Base-by-base conservation (phyloP, 179 eudicot genomes). In the Patellifolia procumbens region DNA sequence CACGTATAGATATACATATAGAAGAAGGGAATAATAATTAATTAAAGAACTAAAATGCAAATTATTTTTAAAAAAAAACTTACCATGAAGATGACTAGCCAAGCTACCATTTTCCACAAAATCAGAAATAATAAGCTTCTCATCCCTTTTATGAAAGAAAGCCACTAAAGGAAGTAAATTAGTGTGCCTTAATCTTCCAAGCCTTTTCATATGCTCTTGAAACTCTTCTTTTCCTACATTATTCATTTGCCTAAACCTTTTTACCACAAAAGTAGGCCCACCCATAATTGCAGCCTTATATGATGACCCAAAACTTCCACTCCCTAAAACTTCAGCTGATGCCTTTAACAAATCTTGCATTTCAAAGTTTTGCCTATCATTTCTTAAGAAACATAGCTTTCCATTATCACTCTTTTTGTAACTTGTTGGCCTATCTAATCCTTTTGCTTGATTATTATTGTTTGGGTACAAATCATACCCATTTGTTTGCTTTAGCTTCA, bases 271-370 rank as follows among this genome's bases (percentile, higher is more conserved):
- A 2, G 81, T 34, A 2, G 84, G 80, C 2, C 97, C 97, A 64
- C 77, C 76, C 7, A 79, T 70, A 24, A 94, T 76, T 0, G 78
- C 73, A 0, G 98, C 98, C 83, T 94, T 94, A 74, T 94, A 94
- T 4, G 98, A 89, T 29, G 98, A 94, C 10, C 98, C 98, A 53
- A 89, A 89, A 75, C 92, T 90, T n/a, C 98, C 96, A 72, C 97
- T 90, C 1, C 97, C 97, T 73, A 94, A 78, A 4, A 92, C 91
- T 32, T 90, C 92, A 7, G 97, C 96, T 6, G 97, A 88, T 7
- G 96, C 98, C 82, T 85, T 88, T 0, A 94, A 84, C 52, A 94
- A 81, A 29, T 94, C 94, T 59, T 89, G 91, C 85, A 94, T 76
- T 77, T 94, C 96, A 73, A 94, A 94, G 80, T 73, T 86, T 59